A percentile compares a stretch with the other conserved stretches of the same genome.
Conservation (phyloP, 2,329 filamentous ascomycete species). For the Thelonectria olida region DNA sequence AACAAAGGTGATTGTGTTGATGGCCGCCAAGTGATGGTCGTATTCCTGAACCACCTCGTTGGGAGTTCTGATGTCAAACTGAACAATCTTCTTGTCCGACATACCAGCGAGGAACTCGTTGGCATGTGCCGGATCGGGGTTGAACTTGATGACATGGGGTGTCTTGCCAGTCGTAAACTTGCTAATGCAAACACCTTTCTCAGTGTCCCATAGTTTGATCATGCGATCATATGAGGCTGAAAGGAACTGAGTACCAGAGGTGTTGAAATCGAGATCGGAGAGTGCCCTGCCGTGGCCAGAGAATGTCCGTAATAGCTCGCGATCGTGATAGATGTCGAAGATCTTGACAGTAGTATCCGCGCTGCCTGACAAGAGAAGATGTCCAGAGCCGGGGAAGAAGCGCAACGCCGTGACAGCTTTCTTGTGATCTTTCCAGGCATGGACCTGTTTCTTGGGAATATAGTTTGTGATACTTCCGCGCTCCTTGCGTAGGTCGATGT, state of each 20-base stretch:
- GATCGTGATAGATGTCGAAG: slow-evolving; percentile 92
- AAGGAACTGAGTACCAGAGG: slow-evolving; percentile 83
- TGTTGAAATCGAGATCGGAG: slow-evolving; percentile 89
- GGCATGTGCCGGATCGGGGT: slow-evolving; percentile 78
- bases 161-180: slow-evolving; percentile 95
- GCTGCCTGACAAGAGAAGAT: slow-evolving; percentile 87
- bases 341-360: slow-evolving; percentile 93
- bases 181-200: slow-evolving; percentile 87
- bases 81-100: slow-evolving; percentile 98
- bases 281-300: slow-evolving; percentile 89
- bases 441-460: slow-evolving; percentile 92
- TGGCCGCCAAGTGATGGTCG: slow-evolving; percentile 95
- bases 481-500: slow-evolving; percentile 85
- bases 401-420: slow-evolving; percentile 89
- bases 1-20: slow-evolving; percentile 97
- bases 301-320: slow-evolving; percentile 90
- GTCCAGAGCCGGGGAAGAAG: slow-evolving; percentile 89
- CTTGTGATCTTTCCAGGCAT: slow-evolving; percentile 85
- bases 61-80: slow-evolving; percentile 86
- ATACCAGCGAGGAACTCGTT: slow-evolving; percentile 96
- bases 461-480: slow-evolving; percentile 84
- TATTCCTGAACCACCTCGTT: slow-evolving; percentile 93
- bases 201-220: slow-evolving; percentile 98
- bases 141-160: slow-evolving; percentile 93
- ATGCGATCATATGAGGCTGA: slow-evolving; percentile 92